Base-by-base conservation (phyloP, 139 green algal genomes). In the Raphidocelis subcapitata region DNA sequence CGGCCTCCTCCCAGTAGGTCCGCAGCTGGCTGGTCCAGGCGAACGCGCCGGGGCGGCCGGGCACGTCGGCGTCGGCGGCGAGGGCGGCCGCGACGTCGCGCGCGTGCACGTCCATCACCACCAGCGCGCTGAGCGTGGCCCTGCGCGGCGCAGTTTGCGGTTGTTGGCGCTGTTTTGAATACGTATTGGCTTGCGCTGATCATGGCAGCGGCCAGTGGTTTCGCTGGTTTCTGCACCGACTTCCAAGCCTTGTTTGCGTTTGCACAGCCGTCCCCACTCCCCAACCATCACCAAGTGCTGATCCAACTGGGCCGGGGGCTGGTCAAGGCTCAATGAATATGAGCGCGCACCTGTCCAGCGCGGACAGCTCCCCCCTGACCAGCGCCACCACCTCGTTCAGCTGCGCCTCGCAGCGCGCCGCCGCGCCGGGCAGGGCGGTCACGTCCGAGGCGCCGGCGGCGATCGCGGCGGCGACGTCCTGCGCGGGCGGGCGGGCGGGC, bases 21-120 rank as follows among this genome's bases (percentile, higher is more conserved):
- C 89, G 81, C 61, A 94, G 85, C 82, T 94, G 88, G 21, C 73
- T 83, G 37, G 89, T 81, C 89, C 89, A 94, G 61, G 76, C 81
- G 79, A 94, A 94, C 79, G 88, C 74, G 28, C 81, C 77, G 28
- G 75, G 62, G 71, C 88, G 79, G 44, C 84, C 84, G 79, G 88
- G 81, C 37, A 93, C 86, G 41, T 12, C 41, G 35, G 54, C 73
- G 64, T 83, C 78, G 12, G 56, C 28, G 15, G 79, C 85, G 56
- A 90, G 76, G 33, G 75, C 49, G 21, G 49, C 69, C 55, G 82
- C 84, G 60, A 89, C 83, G 73, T 94, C 89, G 18, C 89, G 81
- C 24, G 86, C 88, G 66, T 94, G 89, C 69, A 94, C 89, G 62
- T 94, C 89, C 86, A 93, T 93, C 26, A 93, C 88, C 56, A 94